Evolutionary conservation across 208 protist genomes (phyloP).

Genomic region (Crithidia expoeki): DNA sequence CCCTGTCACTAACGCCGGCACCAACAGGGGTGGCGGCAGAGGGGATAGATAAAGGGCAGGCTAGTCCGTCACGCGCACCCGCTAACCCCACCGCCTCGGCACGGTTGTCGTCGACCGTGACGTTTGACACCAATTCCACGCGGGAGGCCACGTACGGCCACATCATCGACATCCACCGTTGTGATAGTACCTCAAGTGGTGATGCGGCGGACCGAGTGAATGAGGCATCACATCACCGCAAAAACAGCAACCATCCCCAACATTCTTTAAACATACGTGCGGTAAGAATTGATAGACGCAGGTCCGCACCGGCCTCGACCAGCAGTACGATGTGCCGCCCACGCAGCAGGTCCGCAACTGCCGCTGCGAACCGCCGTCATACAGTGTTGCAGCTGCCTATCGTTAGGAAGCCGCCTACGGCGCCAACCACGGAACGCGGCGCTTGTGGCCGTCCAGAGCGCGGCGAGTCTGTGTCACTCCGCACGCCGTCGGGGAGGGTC

Average conservation of each 20-base stretch:
- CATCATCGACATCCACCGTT: constrained; percentile 21
- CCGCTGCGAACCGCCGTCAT: background rate
- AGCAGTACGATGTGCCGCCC: background rate
- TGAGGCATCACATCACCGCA: background rate
- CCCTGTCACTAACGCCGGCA: background rate
- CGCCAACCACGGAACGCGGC: constrained; percentile 2
- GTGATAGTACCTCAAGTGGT: background rate
- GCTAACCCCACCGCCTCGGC: background rate
- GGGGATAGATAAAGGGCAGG: background rate
- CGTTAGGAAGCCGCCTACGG: background rate
- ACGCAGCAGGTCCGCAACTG: background rate
- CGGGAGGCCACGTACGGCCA: background rate
- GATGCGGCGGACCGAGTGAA: background rate
- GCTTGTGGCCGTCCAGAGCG: constrained; percentile 3
- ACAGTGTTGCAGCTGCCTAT: constrained; percentile 16
- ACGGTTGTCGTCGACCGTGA: constrained; percentile 9
- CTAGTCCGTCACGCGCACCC: constrained; percentile 6
- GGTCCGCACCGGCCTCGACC: constrained; percentile 7
- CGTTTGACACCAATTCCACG: background rate
- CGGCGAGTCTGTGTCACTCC: background rate
- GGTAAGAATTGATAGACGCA: background rate
- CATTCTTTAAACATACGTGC: background rate
- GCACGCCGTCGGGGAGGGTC: background rate
- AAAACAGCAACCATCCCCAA: background rate
- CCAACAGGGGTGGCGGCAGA: background rate